Evolutionary conservation across 345 rosid genomes (phyloP), one percentile per base, ranked within the genome.

Genomic region (Camelina neglecta): DNA sequence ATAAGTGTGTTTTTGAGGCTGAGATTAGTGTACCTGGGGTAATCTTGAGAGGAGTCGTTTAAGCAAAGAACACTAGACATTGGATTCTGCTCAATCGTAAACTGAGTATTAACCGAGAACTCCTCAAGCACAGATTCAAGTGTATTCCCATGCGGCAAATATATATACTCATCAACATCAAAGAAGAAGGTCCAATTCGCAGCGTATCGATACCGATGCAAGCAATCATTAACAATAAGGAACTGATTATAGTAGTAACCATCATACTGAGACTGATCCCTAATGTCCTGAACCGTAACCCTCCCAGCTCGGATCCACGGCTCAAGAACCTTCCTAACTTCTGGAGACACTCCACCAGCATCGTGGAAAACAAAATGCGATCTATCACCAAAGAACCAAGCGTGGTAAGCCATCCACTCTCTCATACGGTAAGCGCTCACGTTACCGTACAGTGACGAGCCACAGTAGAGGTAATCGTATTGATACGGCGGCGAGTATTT

Each of bases 341-440:
- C 89, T 7, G 79, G 70, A 24, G 83, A 75, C 10, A 89, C 91
- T 0, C 94, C 98, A 2, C 98, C 98, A 0, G 98, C 98, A 8
- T 93, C 96, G 29, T 93, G 98, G 15, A 93, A 85, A 20, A 90
- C 98, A 60, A 90, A 93, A 81, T 93, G 96, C 11, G 96, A 93
- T 4, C 72, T 86, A n/a, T 83, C 81, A 0, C 98, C 98, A 6
- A 93, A 90, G 81, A 93, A 89, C 93, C 96, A 86, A 1, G 93
- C 87, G 75, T 93, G 98, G 74, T 90, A 93, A 66, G 98, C 98
- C 82, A 90, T 93, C 96, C 96, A 93, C 58, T 93, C 98, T 59
- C 94, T 76, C 26, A 93, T 81, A 72, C 98, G 84, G 8, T 80
- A 71, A 4, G 93, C 84, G 49, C 85, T 88, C 71, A 93, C 76